phyloP scores from a whole-genome alignment of 805 yeast genomes.

The Candida xyloterini region DNA sequence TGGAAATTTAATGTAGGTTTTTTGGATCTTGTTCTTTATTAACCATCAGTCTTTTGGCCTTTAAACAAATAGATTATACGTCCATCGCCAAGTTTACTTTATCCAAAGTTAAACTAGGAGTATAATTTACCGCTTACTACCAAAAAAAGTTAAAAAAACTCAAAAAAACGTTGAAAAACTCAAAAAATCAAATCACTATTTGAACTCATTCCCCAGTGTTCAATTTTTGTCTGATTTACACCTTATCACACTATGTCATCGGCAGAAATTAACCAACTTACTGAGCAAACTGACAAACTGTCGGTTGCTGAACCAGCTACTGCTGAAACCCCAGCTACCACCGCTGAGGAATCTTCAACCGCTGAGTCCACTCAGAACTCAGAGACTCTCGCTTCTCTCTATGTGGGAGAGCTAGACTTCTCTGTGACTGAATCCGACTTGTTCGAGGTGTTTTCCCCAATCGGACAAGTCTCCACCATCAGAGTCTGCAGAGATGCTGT shows the following conservation, averaged over 20 bases:
- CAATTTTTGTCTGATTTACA: slow-evolving; percentile 11
- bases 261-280: slow-evolving; percentile 33
- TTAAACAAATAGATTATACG: slow-evolving; percentile 12
- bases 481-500: slow-evolving; percentile 99
- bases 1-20: slow-evolving; percentile 9
- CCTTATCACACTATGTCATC: slow-evolving; percentile 28
- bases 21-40: slow-evolving; percentile 14
- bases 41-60: slow-evolving; percentile 11
- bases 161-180: slow-evolving; percentile 18
- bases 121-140: slow-evolving; percentile 15
- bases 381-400: slow-evolving; percentile 76
- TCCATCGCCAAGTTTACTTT: slow-evolving; percentile 17
- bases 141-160: slow-evolving; percentile 20
- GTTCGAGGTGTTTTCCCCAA: slow-evolving; percentile 89
- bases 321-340: slow-evolving; percentile 30
- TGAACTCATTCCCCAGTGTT: slow-evolving; percentile 12
- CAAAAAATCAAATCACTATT: slow-evolving; percentile 16
- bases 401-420: slow-evolving; percentile 96
- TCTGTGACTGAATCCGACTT: slow-evolving; percentile 90
- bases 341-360: slow-evolving; percentile 33
- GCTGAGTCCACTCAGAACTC: slow-evolving; percentile 41
- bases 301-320: slow-evolving; percentile 32
- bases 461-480: slow-evolving; percentile 94
- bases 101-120: slow-evolving; percentile 14
- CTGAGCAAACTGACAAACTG: slow-evolving; percentile 35